Conservation (phyloP, 2,329 filamentous ascomycete species). For the Alternaria gaisen region DNA sequence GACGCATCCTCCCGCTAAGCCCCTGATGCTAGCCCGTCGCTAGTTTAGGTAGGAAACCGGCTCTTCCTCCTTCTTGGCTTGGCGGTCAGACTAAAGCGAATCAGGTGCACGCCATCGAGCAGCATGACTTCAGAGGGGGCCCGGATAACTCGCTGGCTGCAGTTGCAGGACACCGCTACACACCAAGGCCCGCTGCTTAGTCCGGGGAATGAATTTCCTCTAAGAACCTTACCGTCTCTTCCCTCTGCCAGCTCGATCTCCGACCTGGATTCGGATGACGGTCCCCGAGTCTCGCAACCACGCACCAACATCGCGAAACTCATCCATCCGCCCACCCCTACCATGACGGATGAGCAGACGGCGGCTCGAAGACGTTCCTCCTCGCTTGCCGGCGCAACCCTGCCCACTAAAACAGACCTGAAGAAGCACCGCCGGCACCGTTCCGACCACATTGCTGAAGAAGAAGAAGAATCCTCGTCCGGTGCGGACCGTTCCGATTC, state of each 20-base stretch:
- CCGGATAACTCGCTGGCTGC: constrained; percentile 46
- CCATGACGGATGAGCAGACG: constrained; percentile 42
- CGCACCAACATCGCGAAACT: constrained; percentile 36
- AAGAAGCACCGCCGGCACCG: constrained; percentile 41
- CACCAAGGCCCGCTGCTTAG: constrained; percentile 39
- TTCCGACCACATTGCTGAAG: constrained; percentile 47
- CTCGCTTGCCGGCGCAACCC: constrained; percentile 43
- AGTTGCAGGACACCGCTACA: constrained; percentile 35
- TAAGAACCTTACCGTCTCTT: constrained; percentile 46
- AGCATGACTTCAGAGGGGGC: constrained; percentile 33
- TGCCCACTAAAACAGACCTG: constrained; percentile 30
- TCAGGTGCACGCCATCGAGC: constrained; percentile 24
- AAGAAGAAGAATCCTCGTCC: constrained; percentile 40
- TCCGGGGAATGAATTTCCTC: constrained; percentile 50
- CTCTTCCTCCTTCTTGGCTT: constrained; percentile 10
- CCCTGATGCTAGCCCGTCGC: constrained; percentile 29
- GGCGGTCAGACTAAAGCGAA: constrained; percentile 22
- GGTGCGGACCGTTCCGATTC: constrained; percentile 42
- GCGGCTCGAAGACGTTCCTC: constrained; percentile 46
- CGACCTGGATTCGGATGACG: constrained; percentile 33
- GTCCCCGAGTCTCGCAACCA: constrained; percentile 20
- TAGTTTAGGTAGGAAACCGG: constrained; percentile 15
- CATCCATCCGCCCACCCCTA: constrained; percentile 44
- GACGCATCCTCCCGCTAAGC: constrained; percentile 25
- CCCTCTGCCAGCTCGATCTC: constrained; percentile 42